These are phyloP conservation scores for Alternaria sp. DNA, from an alignment of 2,329 filamentous ascomycete genomes.

Conservation along the genomic window DNA sequence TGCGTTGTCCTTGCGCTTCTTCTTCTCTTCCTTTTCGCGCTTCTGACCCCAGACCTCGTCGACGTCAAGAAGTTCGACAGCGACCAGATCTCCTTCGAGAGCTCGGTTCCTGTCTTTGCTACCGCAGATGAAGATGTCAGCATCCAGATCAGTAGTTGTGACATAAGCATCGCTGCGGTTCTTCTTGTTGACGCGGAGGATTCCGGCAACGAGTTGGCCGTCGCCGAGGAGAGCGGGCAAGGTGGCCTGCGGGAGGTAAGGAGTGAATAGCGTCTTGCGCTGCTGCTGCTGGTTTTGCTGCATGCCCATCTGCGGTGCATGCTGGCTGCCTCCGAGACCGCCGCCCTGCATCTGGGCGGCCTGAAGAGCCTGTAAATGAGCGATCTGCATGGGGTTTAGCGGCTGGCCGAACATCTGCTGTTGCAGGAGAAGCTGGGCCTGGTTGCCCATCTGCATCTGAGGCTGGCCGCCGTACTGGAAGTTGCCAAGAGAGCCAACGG, in stretches of 20 bases:
- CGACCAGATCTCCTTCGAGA: conserved; percentile 93
- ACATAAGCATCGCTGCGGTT: conserved; percentile 99
- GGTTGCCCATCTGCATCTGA: conserved; percentile 74
- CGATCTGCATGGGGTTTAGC: conserved; percentile 84
- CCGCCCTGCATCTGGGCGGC: conserved; percentile 83
- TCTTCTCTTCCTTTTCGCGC: conserved; percentile 99
- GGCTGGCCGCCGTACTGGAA: conserved; percentile 91
- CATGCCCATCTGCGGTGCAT: conserved; percentile 64
- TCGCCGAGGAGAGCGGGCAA: conserved; percentile 88
- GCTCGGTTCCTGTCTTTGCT: conserved; percentile 99
- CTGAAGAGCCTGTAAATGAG: conserved; percentile 90
- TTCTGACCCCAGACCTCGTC: conserved; percentile 99
- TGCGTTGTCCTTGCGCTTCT: conserved; percentile 98
- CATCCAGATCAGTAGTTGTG: conserved; percentile 90
- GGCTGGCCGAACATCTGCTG: conserved; percentile 88
- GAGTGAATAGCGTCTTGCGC: conserved; percentile 97
- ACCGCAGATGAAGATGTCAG: conserved; percentile 98
- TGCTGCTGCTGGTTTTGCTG: conserved; percentile 91
- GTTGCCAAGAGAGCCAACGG: conserved; percentile 79
- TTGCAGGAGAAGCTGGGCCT: conserved; percentile 82
- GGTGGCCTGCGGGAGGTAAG: conserved; percentile 93
- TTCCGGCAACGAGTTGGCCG: conserved; percentile 93
- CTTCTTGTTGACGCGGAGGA: conserved; percentile 99
- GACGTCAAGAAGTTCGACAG: conserved; percentile 93
- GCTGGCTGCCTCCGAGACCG: conserved; percentile 71